Percentiles rank a stretch among this genome's conserved stretches.
Evolutionary conservation across 2,329 filamentous ascomycete species (phyloP).

Genomic region (Clonostachys chloroleuca): DNA sequence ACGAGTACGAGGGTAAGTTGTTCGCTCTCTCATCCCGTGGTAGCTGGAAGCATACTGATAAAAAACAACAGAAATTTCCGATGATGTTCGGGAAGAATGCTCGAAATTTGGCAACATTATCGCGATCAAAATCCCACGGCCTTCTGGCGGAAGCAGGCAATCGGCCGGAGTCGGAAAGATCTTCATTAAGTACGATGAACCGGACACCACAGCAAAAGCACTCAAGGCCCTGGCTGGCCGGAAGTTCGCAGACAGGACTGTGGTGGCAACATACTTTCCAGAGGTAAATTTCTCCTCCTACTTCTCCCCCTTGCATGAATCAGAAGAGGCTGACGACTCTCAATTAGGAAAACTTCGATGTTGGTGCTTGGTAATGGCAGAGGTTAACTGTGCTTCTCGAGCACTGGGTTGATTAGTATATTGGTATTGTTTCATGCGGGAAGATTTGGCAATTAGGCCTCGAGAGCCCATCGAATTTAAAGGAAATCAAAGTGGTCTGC

Average conservation of each 20-base stretch:
- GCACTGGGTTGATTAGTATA: too few relatives aligned
- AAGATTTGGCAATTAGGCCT: too few relatives aligned
- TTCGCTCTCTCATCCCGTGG: conserved; percentile 8
- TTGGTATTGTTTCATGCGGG: too few relatives aligned
- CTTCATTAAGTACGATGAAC: conserved; percentile 84
- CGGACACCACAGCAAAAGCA: conserved; percentile 77
- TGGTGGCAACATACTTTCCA: conserved; percentile 93
- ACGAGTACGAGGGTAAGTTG: conserved; percentile 83
- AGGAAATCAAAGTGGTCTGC: too few relatives aligned
- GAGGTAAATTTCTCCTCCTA: conserved; percentile 54
- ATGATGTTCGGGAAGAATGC: conserved; percentile 92
- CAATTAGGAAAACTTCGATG: conserved; percentile 86
- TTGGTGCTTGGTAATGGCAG: conserved; percentile 69
- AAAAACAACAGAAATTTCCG: conserved; percentile 73
- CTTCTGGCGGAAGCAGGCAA: conserved; percentile 76
- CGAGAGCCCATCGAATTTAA: too few relatives aligned
- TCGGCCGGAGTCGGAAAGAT: conserved; percentile 95
- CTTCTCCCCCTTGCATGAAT: conserved; percentile 10
- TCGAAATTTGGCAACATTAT: conserved; percentile 81
- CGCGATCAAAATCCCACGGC: conserved; percentile 90
- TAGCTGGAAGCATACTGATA: conserved; percentile 22
- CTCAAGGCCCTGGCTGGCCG: conserved; percentile 86
- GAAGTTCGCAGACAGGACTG: conserved; percentile 94
- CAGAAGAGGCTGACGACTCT: conserved; percentile 12
- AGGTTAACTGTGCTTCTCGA: background rate